phyloP scores from a whole-genome alignment of 2,329 filamentous ascomycete species.

The Verticillium isaacii region DNA sequence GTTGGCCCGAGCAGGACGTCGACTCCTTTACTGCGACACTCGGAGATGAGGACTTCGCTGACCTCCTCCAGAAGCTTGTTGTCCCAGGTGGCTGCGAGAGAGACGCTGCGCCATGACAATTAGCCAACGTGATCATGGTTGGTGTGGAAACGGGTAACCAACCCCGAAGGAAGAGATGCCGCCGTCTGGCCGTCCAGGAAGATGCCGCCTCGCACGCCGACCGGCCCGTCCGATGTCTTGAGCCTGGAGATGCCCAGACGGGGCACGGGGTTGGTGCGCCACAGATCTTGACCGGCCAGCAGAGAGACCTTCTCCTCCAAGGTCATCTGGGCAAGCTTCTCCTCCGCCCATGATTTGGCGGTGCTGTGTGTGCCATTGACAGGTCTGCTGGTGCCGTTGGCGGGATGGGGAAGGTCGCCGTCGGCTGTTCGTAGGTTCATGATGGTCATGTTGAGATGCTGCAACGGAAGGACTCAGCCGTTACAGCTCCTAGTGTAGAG shows the following conservation, averaged over 20 bases:
- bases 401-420: neutral
- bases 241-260: constrained; percentile 11
- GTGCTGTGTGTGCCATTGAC: neutral
- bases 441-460: neutral
- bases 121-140: constrained; percentile 3
- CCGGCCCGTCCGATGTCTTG: constrained; percentile 15
- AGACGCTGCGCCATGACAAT: constrained; percentile 15
- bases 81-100: constrained; percentile 22
- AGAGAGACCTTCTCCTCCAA: constrained; percentile 10
- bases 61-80: constrained; percentile 16
- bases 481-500: too few species aligned
- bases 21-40: constrained; percentile 18
- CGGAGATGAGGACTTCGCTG: constrained; percentile 18
- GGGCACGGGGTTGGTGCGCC: constrained; percentile 12
- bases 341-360: neutral
- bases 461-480: too few species aligned
- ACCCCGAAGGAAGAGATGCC: neutral
- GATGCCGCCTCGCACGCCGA: constrained; percentile 16
- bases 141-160: neutral
- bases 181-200: constrained; percentile 11
- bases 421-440: neutral
- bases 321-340: neutral
- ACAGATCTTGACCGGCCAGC: constrained; percentile 6
- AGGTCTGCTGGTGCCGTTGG: neutral
- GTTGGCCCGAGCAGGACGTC: constrained; percentile 12